Conservation (phyloP, 495 filamentous ascomycete species). For the Penicillium desertorum region DNA sequence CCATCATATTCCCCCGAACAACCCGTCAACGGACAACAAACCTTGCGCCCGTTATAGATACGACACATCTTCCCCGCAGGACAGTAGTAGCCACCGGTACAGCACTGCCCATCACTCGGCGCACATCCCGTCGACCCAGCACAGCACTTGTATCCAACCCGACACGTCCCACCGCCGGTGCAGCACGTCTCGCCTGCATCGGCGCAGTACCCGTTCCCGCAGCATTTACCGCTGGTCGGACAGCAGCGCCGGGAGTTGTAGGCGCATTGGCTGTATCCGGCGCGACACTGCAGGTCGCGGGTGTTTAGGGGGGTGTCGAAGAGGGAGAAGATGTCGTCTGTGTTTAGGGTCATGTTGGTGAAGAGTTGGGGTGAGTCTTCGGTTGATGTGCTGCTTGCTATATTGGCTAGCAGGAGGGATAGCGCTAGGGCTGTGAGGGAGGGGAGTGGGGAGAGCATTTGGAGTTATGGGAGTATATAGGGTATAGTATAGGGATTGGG, state of each 20-base stretch:
- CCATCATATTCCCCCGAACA: slow-evolving; percentile 16
- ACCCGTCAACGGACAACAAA: slow-evolving; percentile 23
- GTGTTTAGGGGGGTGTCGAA: slow-evolving; percentile 5
- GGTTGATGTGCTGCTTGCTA: background rate
- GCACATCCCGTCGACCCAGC: slow-evolving; percentile 15
- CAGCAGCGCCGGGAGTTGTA: slow-evolving; percentile 20
- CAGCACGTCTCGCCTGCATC: slow-evolving; percentile 18
- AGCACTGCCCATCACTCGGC: slow-evolving; percentile 21
- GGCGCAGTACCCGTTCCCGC: slow-evolving; percentile 22
- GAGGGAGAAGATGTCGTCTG: background rate
- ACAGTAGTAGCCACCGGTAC: slow-evolving; percentile 24
- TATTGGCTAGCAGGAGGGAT: slow-evolving; percentile 5
- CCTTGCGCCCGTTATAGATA: slow-evolving; percentile 10
- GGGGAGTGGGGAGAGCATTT: background rate
- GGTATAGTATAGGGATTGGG: background rate
- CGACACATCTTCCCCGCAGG: slow-evolving; percentile 20
- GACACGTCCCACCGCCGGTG: slow-evolving; percentile 18
- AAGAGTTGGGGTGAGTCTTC: slow-evolving; percentile 11
- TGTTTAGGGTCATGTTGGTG: slow-evolving; percentile 7
- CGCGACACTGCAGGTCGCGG: slow-evolving; percentile 8
- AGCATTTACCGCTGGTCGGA: slow-evolving; percentile 14
- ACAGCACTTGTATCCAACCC: slow-evolving; percentile 23
- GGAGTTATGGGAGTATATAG: background rate
- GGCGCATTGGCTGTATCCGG: slow-evolving; percentile 19
- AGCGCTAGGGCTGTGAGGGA: background rate